Base-by-base conservation (phyloP, 139 green algal species). In the Chlorella vulgaris region DNA sequence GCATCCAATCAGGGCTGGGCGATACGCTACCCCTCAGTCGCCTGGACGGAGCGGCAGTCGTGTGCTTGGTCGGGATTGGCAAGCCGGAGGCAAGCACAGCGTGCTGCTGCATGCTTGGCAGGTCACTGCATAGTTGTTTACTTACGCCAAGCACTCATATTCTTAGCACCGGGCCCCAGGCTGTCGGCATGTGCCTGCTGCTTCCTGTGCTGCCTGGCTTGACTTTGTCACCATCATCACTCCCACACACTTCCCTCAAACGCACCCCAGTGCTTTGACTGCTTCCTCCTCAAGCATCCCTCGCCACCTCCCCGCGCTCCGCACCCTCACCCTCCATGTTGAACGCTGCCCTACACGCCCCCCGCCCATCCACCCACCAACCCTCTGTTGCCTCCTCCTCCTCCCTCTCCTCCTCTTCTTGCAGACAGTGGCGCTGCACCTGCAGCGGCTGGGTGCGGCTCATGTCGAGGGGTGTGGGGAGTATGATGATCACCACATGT, bases 401-500 rank as follows among this genome's bases (percentile, higher is more conserved):
- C 47, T 10, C 13, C 55, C 63, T 21, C 13, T 28, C 10, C 10
- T 4, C 31, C 51, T 69, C 33, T 10, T n/a, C 6, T 8, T 47
- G 75, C 43, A 73, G 40, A 84, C 53, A 22, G 76, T 87, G 10
- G 76, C 82, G 33, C 69, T 10, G 21, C 84, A 88, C 65, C 42
- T 84, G 38, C 78, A 78, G 36, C 65, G 69, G 60, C 69, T 88
- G 65, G 84, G 84, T 0, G 84, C 84, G 4, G 26, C 51, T 6
- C 60, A 83, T 35, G 39, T 88, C 4, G 78, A 88, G 58, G 84
- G 84, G 15, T 85, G 78, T 47, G 84, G 84, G 7, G 47, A 21
- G 6, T 67, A 85, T 33, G 78, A 85, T 42, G 84, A 88, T 65
- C 84, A 88, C 73, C 84, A 88, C 79, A 70, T 80, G 63, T 88